phyloP scores from a whole-genome alignment of 192 early-diverging fungal species.

The Powellomyces hirtus region DNA sequence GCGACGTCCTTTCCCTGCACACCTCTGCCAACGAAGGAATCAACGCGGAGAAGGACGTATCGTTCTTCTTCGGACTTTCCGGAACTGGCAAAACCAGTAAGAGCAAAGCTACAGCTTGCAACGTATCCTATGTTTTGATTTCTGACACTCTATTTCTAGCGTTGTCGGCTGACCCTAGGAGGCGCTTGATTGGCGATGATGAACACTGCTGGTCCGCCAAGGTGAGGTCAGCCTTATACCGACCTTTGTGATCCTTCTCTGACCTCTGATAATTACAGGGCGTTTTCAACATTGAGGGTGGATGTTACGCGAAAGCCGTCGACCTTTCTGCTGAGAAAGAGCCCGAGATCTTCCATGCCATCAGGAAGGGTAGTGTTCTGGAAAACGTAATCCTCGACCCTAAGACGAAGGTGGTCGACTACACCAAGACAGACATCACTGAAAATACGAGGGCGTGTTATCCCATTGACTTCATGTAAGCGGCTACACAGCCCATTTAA shows the following conservation, averaged over 20 bases:
- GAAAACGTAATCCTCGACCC: conserved; percentile 83
- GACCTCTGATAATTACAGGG: too few relatives aligned
- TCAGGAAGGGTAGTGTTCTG: conserved; percentile 80
- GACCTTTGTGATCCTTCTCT: too few relatives aligned
- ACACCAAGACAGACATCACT: conserved; percentile 71
- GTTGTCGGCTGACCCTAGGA: conserved; percentile 80
- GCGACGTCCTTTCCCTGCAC: conserved; percentile 72
- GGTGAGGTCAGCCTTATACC: too few relatives aligned
- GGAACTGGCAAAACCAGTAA: conserved; percentile 76
- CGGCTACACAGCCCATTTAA: too few relatives aligned
- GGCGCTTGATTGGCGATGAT: conserved; percentile 89
- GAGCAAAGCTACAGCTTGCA: too few relatives aligned
- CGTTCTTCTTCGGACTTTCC: conserved; percentile 92
- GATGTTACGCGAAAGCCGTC: conserved; percentile 94
- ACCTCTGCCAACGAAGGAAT: conserved; percentile 86
- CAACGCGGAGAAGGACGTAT: conserved; percentile 67
- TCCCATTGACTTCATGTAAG: conserved; percentile 78
- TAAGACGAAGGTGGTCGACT: conserved; percentile 69
- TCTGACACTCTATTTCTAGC: conserved; percentile 49
- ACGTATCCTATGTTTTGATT: too few relatives aligned
- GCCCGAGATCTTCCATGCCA: conserved; percentile 92
- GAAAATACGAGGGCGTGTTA: conserved; percentile 92
- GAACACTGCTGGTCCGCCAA: conserved; percentile 94
- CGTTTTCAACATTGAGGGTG: conserved; percentile 95
- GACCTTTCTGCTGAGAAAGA: conserved; percentile 90